Evolutionary conservation across 2,329 filamentous ascomycete species (phyloP), one percentile per base, ranked within the genome.

Genomic region (Colletotrichum sp.): DNA sequence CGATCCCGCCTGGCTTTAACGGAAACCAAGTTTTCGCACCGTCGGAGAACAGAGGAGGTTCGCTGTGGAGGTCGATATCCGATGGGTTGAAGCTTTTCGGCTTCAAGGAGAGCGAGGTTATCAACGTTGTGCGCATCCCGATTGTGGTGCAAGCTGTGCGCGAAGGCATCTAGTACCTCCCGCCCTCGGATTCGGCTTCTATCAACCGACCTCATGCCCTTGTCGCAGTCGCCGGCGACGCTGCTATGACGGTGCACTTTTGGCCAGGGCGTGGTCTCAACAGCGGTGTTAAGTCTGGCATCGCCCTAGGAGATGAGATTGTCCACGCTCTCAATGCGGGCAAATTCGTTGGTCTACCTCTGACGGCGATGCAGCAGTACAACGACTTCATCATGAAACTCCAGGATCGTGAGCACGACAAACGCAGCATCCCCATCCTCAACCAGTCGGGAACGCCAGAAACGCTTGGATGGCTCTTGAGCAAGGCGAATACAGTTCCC

Each of bases 321-420:
- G 27, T 32, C 3, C 59, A 61, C 15, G 59, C 59, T 6, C 59
- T 61, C 19, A 32, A 32, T 13, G 28, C 28, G 3, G 30, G 59
- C 9, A 28, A 77, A 15, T 83, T 85, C 34, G 79, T 83, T 0
- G 83, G 83, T 6, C 78, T 85, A 59, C 75, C 78, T 19, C 76
- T 82, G 27, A 76, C 68, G 27, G 81, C 83, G 2, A 80, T 85
- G 78, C 79, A 80, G 34, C 79, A 82, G 65, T 84, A 83, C 78
- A 82, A 82, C 68, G 82, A 83, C 59, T 85, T 85, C 72, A 82
- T 84, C 77, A 77, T 82, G 70, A 83, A 82, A 71, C 80, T 85
- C 0, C 83, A 84, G 68, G 78, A 77, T 28, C 80, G 83, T 59
- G 83, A 84, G 77, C 83, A 85, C 74, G 82, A 83, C 77, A 83